phyloP scores from a whole-genome alignment of 345 rosid genomes.

The Fremontodendron californicum region DNA sequence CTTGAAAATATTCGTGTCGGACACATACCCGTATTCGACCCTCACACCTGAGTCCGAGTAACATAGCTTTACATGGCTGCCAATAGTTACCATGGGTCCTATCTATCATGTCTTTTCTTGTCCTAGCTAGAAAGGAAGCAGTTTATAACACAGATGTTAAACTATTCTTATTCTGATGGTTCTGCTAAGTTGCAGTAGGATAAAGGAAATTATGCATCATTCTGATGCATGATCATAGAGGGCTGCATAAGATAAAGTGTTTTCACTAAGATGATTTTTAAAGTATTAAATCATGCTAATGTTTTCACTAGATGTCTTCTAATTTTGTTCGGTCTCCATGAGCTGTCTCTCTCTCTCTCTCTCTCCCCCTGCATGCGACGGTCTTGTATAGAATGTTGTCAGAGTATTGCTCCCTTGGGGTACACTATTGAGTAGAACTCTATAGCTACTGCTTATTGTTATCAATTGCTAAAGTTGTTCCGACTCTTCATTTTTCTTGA shows the following conservation, averaged over 20 bases:
- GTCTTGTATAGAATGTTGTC: background rate
- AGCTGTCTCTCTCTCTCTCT: background rate
- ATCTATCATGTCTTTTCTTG: too few relatives aligned
- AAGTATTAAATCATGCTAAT: background rate
- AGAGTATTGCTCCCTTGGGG: background rate
- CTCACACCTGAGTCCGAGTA: too few relatives aligned
- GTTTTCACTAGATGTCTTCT: background rate
- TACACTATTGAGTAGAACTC: background rate
- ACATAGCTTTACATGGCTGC: too few relatives aligned
- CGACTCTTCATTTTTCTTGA: too few relatives aligned
- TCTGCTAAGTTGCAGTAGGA: background rate
- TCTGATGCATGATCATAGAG: background rate
- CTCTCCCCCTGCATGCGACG: background rate
- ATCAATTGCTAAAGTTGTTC: too few relatives aligned
- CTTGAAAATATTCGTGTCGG: too few relatives aligned
- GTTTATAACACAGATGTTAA: background rate
- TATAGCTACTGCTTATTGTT: background rate
- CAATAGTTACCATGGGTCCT: too few relatives aligned
- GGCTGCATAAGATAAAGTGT: background rate
- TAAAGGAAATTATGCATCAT: background rate
- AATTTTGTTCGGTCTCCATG: background rate
- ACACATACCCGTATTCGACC: too few relatives aligned
- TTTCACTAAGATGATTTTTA: background rate
- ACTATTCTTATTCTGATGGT: background rate
- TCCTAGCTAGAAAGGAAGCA: background rate